These are phyloP conservation scores for Hansenula lynferdii DNA, from an alignment of 1,139 yeast genomes.

Conservation along the genomic window DNA sequence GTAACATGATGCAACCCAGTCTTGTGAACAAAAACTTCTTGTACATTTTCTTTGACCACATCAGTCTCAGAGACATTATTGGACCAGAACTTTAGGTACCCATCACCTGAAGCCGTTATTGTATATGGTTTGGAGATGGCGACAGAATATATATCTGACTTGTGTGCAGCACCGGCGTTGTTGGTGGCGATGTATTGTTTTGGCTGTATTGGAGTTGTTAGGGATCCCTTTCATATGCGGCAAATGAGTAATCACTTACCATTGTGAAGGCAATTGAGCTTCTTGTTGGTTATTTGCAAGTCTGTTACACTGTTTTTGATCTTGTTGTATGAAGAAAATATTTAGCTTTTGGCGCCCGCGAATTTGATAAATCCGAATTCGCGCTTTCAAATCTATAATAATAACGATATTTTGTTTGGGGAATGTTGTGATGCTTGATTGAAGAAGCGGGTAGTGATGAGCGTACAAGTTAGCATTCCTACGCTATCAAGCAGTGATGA, in stretches of 20 bases:
- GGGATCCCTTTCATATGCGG: no score
- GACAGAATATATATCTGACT: constrained; percentile 70
- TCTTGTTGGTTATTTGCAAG: no score
- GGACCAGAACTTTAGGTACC: constrained; percentile 72
- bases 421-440: background rate
- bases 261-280: no score
- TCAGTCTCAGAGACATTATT: constrained; percentile 51
- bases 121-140: constrained; percentile 61
- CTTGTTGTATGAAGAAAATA: no score
- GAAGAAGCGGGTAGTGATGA: background rate
- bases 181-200: constrained; percentile 68
- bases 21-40: constrained; percentile 40
- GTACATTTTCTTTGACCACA: constrained; percentile 38
- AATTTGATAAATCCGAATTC: constrained; percentile 51
- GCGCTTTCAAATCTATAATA: background rate
- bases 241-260: no score
- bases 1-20: constrained; percentile 78
- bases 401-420: constrained; percentile 34
- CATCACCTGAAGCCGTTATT: constrained; percentile 88
- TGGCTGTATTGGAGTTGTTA: constrained; percentile 23
- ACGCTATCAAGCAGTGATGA: constrained; percentile 20
- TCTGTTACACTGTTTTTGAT: no score
- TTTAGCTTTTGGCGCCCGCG: no score
- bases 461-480: constrained; percentile 13
- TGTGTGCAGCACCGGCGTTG: constrained; percentile 64